Conservation (phyloP, 179 eudicot genomes). For the Heliamphora pulchella region DNA sequence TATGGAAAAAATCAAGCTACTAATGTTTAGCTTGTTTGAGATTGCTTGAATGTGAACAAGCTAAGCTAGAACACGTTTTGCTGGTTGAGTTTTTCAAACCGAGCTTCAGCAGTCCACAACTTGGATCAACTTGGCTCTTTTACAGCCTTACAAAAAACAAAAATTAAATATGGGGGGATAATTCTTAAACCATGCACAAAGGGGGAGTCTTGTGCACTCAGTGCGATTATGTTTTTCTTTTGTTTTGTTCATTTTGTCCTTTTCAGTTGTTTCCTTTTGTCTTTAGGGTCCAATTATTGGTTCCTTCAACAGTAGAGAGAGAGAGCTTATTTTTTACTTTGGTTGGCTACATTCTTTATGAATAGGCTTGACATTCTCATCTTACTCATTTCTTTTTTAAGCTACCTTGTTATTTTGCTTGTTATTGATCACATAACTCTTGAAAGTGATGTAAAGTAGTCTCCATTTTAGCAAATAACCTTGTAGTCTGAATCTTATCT, state of each 20-base stretch:
- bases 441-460: background rate
- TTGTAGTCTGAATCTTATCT: slow-evolving; percentile 3
- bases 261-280: background rate
- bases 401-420: background rate
- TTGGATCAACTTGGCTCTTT: too few relatives aligned
- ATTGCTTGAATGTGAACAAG: too few relatives aligned
- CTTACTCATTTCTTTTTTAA: background rate
- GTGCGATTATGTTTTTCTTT: background rate
- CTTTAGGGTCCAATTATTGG: background rate
- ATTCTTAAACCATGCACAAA: too few relatives aligned
- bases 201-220: too few relatives aligned
- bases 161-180: too few relatives aligned
- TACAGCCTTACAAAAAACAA: too few relatives aligned
- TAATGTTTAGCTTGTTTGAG: too few relatives aligned
- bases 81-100: too few relatives aligned
- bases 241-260: background rate
- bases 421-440: background rate
- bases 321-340: background rate
- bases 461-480: background rate
- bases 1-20: too few relatives aligned
- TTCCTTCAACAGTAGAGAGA: background rate
- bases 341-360: background rate
- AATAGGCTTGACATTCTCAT: background rate
- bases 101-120: too few relatives aligned
- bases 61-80: too few relatives aligned